Evolutionary conservation across 805 yeast species (phyloP), one percentile per base, ranked within the genome.

Genomic region (Lipomyces spencermartinsiae): DNA sequence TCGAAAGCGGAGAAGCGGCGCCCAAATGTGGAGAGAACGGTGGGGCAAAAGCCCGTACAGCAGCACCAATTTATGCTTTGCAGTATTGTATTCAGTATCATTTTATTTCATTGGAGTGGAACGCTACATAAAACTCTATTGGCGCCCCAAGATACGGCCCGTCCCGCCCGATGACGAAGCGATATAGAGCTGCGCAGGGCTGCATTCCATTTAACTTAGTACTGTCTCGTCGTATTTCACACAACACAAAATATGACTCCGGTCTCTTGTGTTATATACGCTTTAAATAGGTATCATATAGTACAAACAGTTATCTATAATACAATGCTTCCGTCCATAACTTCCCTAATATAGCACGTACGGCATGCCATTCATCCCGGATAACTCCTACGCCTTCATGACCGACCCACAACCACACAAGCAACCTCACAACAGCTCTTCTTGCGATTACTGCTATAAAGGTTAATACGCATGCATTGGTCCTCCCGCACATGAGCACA

Each of bases 401-500:
- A 7, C 69, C 66, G 5, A 66, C 55, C 43, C 59, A 55, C 55
- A 55, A n/a, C 63, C 63, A 57, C 9, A 68, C 68, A 19, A 68
- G 46, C 46, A 34, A 10, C 56, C 66, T 49, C 43, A 63, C 67
- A 14, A 65, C 68, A 12, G 49, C 55, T 29, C 71, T 19, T 10
- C 71, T 58, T 4, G 58, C 61, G 12, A 71, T n/a, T 51, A 64
- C 71, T 4, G 80, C 75, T 6, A 64, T 49, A 0, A 67, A 63
- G 14, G 80, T 76, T 35, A 81, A 73, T 22, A 63, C 25, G 7
- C 73, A 65, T 3, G 83, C 80, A 37, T 59, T 51, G 35, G 65
- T 6, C 65, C 80, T 80, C n/a, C 78, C 75, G 57, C 81, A 79
- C 60, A 70, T 73, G 33, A 81, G 71, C 0, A 84, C 82, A 10